phyloP scores from a whole-genome alignment of 306 rosid species.

The Cercis canadensis region DNA sequence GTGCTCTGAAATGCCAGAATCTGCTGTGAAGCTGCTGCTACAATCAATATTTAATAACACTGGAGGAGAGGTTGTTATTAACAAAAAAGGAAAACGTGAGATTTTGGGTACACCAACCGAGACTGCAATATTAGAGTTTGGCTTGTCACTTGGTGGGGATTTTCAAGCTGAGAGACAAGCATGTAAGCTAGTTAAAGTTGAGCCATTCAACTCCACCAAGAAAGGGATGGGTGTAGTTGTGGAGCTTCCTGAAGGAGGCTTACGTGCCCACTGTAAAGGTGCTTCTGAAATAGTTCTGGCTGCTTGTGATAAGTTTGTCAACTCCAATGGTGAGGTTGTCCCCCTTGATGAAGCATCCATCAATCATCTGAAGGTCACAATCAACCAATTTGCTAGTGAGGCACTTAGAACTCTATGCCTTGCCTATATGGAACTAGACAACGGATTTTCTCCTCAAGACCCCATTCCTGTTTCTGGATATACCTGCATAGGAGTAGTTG shows the following conservation, averaged over 20 bases:
- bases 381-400: constrained; percentile 81
- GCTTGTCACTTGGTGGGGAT: constrained; percentile 82
- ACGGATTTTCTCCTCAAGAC: constrained; percentile 61
- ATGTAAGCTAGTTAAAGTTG: constrained; percentile 73
- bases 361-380: constrained; percentile 62
- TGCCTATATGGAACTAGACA: constrained; percentile 80
- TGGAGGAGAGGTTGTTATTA: constrained; percentile 90
- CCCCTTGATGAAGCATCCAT: constrained; percentile 75
- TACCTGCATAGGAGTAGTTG: constrained; percentile 88
- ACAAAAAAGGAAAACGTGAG: constrained; percentile 75
- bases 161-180: constrained; percentile 73
- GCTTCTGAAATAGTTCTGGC: constrained; percentile 94
- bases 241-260: constrained; percentile 74
- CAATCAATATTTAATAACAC: constrained; percentile 89
- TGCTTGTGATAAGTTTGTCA: constrained; percentile 81
- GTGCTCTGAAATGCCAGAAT: constrained; percentile 69
- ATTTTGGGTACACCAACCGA: constrained; percentile 90
- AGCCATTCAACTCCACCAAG: constrained; percentile 94
- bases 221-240: constrained; percentile 87
- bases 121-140: constrained; percentile 82
- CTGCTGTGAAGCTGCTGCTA: constrained; percentile 58
- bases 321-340: constrained; percentile 74
- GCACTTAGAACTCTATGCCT: constrained; percentile 95
- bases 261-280: constrained; percentile 90
- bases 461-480: constrained; percentile 83